Percentiles rank a stretch among this genome's conserved stretches.
Conservation (phyloP, 352 stramenopile species). For the Globisporangium cylindrosporum region DNA sequence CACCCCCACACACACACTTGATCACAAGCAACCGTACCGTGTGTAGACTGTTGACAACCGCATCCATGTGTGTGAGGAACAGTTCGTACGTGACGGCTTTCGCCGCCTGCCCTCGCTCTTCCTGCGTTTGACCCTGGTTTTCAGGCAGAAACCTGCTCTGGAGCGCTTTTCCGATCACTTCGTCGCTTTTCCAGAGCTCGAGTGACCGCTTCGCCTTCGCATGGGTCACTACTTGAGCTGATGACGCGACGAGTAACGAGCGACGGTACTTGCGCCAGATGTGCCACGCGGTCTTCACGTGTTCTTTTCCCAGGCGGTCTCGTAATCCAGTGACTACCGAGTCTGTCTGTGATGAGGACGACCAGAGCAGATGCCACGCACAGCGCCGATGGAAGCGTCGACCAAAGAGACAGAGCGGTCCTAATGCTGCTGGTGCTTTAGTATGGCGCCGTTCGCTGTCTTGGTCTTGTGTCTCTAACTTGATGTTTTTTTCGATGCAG, state of each 20-base stretch:
- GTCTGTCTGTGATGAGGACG: neutral
- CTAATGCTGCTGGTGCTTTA: neutral
- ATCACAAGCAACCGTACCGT: constrained; percentile 16
- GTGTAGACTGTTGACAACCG: constrained; percentile 55
- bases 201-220: constrained; percentile 54
- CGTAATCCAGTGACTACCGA: constrained; percentile 20
- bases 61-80: constrained; percentile 34
- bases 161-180: constrained; percentile 48
- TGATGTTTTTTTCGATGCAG: constrained; percentile 16
- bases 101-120: constrained; percentile 7
- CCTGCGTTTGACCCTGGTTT: neutral
- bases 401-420: constrained; percentile 49
- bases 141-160: constrained; percentile 30
- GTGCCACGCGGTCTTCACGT: constrained; percentile 69
- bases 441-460: neutral
- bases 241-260: constrained; percentile 10
- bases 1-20: too few relatives aligned
- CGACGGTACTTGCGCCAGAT: constrained; percentile 68
- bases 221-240: constrained; percentile 22
- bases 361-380: constrained; percentile 51
- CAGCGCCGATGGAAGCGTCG: constrained; percentile 53
- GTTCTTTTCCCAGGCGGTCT: constrained; percentile 51
- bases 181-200: constrained; percentile 62
- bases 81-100: constrained; percentile 39
- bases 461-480: neutral